phyloP scores from a whole-genome alignment of 345 rosid genomes.

The Conringia planisiliqua region DNA sequence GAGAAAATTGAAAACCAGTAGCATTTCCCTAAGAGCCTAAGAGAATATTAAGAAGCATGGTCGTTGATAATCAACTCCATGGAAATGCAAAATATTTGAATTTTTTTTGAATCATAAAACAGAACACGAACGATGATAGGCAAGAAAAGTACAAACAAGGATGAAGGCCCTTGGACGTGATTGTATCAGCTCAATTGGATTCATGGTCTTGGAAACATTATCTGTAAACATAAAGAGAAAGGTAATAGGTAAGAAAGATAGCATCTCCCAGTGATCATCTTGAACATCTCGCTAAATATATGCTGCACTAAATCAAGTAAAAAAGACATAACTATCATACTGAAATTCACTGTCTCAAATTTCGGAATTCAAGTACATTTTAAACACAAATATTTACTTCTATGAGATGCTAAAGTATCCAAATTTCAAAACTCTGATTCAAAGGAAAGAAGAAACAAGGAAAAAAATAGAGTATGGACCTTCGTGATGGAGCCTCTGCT shows the following conservation, averaged over 20 bases:
- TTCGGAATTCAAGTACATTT: background rate
- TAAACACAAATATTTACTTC: background rate
- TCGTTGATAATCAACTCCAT: background rate
- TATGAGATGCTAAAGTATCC: background rate
- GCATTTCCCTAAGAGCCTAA: background rate
- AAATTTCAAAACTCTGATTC: background rate
- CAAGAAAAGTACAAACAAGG: conserved; percentile 93
- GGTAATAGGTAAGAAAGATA: conserved; percentile 2
- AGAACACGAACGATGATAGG: conserved; percentile 27
- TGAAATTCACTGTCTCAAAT: background rate
- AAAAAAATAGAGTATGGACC: conserved; percentile 34
- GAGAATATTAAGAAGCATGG: background rate
- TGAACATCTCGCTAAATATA: background rate
- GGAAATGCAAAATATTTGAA: background rate
- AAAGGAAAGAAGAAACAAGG: background rate
- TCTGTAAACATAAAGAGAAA: conserved; percentile 42
- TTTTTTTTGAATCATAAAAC: conserved; percentile 4
- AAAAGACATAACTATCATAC: background rate
- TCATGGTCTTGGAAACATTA: conserved; percentile 42
- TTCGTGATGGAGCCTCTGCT: conserved; percentile 47
- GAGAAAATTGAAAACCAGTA: background rate
- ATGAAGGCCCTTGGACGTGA: conserved; percentile 70
- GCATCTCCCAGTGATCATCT: background rate
- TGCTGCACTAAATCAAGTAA: background rate
- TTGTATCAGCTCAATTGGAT: conserved; percentile 39